Evolutionary conservation across 768 basidiomycete genomes (phyloP).

Genomic region (Suillus brevipes): DNA sequence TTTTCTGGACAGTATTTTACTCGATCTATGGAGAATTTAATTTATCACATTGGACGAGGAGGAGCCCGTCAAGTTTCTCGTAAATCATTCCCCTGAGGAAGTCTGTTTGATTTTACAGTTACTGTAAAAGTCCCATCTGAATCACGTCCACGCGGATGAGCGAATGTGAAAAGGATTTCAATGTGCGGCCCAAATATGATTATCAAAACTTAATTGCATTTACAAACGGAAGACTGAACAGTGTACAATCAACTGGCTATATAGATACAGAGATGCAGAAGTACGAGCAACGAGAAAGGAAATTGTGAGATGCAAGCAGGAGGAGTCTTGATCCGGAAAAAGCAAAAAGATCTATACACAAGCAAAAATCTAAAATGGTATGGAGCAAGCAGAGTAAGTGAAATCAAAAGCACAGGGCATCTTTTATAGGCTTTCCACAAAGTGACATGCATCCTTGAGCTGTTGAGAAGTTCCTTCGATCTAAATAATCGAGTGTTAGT

Average conservation of each 20-base stretch:
- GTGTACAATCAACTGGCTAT: neutral
- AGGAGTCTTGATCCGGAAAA: neutral
- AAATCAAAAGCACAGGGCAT: neutral
- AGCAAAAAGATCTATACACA: neutral
- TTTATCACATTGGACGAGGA: neutral
- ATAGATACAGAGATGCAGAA: neutral
- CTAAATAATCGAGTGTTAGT: constrained; percentile 11
- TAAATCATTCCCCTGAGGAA: neutral
- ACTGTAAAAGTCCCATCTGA: neutral
- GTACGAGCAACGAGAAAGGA: neutral
- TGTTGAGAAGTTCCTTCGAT: constrained; percentile 25
- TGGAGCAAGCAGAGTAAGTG: neutral
- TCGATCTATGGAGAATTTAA: neutral
- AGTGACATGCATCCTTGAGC: constrained; percentile 21
- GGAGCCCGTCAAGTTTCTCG: neutral
- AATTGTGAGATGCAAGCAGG: neutral
- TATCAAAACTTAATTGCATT: neutral
- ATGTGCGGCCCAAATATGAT: neutral
- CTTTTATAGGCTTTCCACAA: constrained; percentile 5
- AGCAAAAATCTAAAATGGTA: neutral
- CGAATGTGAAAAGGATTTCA: neutral
- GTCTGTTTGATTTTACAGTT: neutral
- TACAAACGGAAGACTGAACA: neutral
- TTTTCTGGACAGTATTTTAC: neutral
- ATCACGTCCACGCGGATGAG: neutral